Percentiles rank a stretch among this genome's conserved stretches.
These are phyloP conservation scores for Yamadazyma scolyti DNA, from an alignment of 805 yeast genomes.

Conservation along the genomic window DNA sequence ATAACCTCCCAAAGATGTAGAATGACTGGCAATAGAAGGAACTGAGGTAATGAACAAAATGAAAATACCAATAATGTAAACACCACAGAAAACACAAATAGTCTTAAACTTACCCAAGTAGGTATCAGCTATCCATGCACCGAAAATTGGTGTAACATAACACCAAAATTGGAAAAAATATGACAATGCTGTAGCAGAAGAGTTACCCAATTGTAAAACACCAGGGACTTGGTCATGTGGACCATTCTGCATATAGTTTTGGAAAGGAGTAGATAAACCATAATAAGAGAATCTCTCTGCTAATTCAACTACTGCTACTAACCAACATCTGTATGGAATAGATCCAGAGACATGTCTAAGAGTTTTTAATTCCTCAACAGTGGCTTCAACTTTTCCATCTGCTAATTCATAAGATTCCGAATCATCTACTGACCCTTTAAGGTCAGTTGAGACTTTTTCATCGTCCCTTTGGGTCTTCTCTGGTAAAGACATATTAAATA, in stretches of 20 bases:
- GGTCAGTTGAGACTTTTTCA: too few relatives aligned
- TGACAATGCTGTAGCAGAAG: constrained; percentile 67
- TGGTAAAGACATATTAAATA: too few relatives aligned
- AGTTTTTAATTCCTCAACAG: constrained; percentile 50
- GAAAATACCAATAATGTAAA: constrained; percentile 61
- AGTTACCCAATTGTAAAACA: constrained; percentile 56
- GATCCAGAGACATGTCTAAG: constrained; percentile 50
- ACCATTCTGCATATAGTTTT: constrained; percentile 68
- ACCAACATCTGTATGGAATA: constrained; percentile 56
- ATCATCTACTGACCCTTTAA: constrained; percentile 1
- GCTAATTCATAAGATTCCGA: constrained; percentile 2
- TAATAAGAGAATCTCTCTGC: constrained; percentile 81
- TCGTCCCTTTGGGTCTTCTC: too few relatives aligned
- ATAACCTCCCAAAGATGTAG: constrained; percentile 63
- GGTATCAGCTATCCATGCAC: constrained; percentile 74
- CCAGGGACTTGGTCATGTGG: constrained; percentile 37
- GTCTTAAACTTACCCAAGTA: constrained; percentile 71
- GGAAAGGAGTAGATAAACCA: constrained; percentile 73
- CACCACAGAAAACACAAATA: constrained; percentile 54
- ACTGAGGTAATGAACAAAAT: constrained; percentile 67
- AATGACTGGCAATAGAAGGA: constrained; percentile 49
- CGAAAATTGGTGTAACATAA: constrained; percentile 73
- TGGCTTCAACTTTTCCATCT: constrained; percentile 41
- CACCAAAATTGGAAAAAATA: constrained; percentile 81
- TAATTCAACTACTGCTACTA: constrained; percentile 68